Base-by-base conservation (phyloP, 2,329 filamentous ascomycete species). In the Trichothecium sympodiale region DNA sequence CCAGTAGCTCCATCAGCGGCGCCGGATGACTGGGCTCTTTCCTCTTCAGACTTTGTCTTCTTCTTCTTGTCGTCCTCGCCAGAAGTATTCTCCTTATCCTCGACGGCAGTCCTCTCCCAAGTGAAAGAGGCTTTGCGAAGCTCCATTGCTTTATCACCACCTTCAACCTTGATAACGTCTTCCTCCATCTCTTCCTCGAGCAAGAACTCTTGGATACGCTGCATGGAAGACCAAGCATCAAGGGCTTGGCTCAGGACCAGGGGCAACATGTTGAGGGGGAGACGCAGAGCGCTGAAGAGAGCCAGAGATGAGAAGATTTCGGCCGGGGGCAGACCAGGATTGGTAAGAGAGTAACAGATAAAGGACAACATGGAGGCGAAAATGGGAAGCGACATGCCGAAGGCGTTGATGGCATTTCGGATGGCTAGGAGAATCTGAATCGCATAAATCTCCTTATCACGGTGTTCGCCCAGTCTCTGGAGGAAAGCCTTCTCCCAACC, bases 331-430 rank as follows among this genome's bases (percentile, higher is more conserved):
- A 96, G 69, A 18, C 57, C 56, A 46, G 87, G 80, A 39, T 81
- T 66, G 2, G 77, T 71, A 27, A 80, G 59, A 1, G 76, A 79
- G 48, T 76, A 82, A 0, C 85, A 89, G 57, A 96, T 89, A 56
- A 96, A 96, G 0, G 89, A 77, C 29, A 96, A 58, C 86, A 96
- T 95, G 2, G 88, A 93, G 0, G 89, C 87, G 47, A 96, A 95
- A 36, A 94, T 83, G 6, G 91, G 89, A 51, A 94, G 71, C 1
- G 85, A 82, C 71, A 94, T 75, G 50, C 83, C 83, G 34, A 91
- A 67, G 10, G 85, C 82, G 56, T 87, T 81, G 61, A 94, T 86
- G 29, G 70, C 85, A 53, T 93, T 93, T 47, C 87, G 75, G 45
- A 93, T 84, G 1, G 83, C 76, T 18, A 96, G 63, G 31, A 96